Conservation (phyloP, 2,329 filamentous ascomycete species). For the Nemania sp. region DNA sequence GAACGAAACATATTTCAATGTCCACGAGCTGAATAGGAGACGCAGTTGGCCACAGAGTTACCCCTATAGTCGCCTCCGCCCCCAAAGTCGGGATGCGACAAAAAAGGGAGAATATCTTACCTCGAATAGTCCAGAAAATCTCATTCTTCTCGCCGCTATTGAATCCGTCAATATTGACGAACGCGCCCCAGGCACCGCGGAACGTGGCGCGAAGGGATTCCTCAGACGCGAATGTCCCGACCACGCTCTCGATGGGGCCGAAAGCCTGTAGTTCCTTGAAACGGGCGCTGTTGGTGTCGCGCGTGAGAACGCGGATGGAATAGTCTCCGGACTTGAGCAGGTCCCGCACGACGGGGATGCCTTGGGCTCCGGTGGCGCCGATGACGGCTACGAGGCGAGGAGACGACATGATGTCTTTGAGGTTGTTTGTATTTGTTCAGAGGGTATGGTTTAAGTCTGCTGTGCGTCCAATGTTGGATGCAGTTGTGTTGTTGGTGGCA, state of each 20-base stretch:
- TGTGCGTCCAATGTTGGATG: neutral
- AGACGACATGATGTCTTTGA: slow-evolving; percentile 32
- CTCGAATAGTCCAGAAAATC: slow-evolving; percentile 51
- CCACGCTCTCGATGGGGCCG: slow-evolving; percentile 50
- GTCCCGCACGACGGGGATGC: slow-evolving; percentile 50
- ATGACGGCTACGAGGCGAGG: slow-evolving; percentile 42
- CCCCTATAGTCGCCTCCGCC: too few species aligned
- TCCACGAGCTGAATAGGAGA: too few species aligned
- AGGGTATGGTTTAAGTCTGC: neutral
- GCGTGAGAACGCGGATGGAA: slow-evolving; percentile 51
- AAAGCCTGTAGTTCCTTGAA: slow-evolving; percentile 48
- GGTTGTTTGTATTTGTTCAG: neutral
- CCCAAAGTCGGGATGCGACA: too few species aligned
- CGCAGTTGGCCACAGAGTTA: too few species aligned
- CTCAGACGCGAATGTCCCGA: slow-evolving; percentile 53
- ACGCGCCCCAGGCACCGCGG: slow-evolving; percentile 51
- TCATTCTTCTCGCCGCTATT: slow-evolving; percentile 56
- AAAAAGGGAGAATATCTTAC: neutral
- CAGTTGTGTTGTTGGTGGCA: neutral
- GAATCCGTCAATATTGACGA: slow-evolving; percentile 59
- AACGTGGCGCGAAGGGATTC: slow-evolving; percentile 48
- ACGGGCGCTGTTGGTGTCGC: slow-evolving; percentile 46
- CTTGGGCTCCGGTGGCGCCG: slow-evolving; percentile 56
- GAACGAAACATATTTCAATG: too few species aligned
- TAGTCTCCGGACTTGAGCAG: slow-evolving; percentile 49